Conservation (phyloP, 2,329 filamentous ascomycete genomes). For the Fusarium burgessii region DNA sequence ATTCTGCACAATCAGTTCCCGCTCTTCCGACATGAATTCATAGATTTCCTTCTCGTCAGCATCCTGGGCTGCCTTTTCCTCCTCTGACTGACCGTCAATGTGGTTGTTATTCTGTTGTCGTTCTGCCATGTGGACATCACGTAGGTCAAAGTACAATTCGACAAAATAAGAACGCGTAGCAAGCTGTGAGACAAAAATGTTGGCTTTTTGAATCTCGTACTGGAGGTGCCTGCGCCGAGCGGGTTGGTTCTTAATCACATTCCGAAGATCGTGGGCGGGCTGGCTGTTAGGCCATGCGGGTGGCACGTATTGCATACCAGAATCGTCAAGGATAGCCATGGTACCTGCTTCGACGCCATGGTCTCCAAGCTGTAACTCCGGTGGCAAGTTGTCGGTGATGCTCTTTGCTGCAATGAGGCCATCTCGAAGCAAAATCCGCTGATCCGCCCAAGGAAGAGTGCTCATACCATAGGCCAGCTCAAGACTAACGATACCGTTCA, state of each 20-base stretch:
- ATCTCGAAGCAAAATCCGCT: constrained; percentile 77
- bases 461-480: constrained; percentile 86
- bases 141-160: constrained; percentile 84
- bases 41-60: constrained; percentile 64
- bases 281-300: constrained; percentile 61
- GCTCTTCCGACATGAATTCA: constrained; percentile 77
- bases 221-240: constrained; percentile 70
- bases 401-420: constrained; percentile 78
- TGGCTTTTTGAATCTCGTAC: constrained; percentile 92
- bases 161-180: constrained; percentile 87
- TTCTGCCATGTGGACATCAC: constrained; percentile 71
- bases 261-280: constrained; percentile 63
- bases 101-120: constrained; percentile 54
- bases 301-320: constrained; percentile 64
- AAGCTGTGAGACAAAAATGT: constrained; percentile 85
- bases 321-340: constrained; percentile 58
- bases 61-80: constrained; percentile 54
- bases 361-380: constrained; percentile 71
- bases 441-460: constrained; percentile 81
- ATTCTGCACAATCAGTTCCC: constrained; percentile 84
- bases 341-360: constrained; percentile 52
- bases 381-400: constrained; percentile 74
- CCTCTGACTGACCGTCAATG: constrained; percentile 52
- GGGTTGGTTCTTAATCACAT: constrained; percentile 62
- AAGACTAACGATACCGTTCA: constrained; percentile 81